These are phyloP conservation scores for Phellinidium pouzarii DNA, from an alignment of 1,284 basidiomycete genomes.

Conservation along the genomic window DNA sequence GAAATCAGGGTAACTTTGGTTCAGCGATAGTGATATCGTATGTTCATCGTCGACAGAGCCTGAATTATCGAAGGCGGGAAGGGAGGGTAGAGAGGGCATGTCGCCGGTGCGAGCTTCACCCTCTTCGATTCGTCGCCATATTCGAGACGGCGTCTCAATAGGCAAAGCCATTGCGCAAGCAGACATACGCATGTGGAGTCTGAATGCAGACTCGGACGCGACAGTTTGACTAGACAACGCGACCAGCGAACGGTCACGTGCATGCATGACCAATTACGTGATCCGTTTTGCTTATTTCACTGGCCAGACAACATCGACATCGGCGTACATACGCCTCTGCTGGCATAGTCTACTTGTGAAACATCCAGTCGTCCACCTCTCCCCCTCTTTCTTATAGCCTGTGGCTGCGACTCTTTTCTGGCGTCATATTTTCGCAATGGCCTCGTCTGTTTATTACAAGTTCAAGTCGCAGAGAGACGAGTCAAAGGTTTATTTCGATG, in stretches of 20 bases:
- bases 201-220: not conserved
- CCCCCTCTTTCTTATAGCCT: not conserved
- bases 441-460: conserved; percentile 96
- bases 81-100: conserved; percentile 71
- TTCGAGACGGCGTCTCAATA: conserved; percentile 72
- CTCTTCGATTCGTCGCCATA: conserved; percentile 71
- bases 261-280: not conserved
- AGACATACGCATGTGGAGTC: not conserved
- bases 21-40: not conserved
- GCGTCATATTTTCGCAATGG: conserved; percentile 48
- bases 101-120: conserved; percentile 49
- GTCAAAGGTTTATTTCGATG: conserved; percentile 94
- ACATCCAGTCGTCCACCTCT: not conserved
- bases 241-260: not conserved
- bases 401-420: not conserved
- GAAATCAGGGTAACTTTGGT: not conserved
- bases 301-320: not conserved
- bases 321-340: not conserved
- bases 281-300: not conserved
- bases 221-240: too few species aligned
- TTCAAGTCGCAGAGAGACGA: conserved; percentile 95
- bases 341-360: not conserved
- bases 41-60: conserved; percentile 22
- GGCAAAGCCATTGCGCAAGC: conserved; percentile 40
- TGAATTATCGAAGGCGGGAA: conserved; percentile 63